Evolutionary conservation across 208 protist genomes (phyloP).

Genomic region (Leishmania martiniquensis): DNA sequence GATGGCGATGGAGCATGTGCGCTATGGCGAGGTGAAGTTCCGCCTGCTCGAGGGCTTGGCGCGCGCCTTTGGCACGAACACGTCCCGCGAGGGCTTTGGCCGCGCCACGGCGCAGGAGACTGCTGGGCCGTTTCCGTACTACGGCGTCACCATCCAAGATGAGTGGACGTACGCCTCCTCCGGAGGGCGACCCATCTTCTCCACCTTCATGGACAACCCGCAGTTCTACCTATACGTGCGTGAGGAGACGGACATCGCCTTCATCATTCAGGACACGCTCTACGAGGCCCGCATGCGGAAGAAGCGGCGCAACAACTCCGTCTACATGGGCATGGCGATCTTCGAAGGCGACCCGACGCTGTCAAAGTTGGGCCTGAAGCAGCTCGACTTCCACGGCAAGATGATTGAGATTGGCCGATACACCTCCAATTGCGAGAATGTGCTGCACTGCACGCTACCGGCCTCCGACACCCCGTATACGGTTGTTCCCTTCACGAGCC

Average conservation of each 20-base stretch:
- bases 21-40: conserved; percentile 87
- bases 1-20: conserved; percentile 66
- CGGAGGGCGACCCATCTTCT: conserved; percentile 87
- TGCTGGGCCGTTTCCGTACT: conserved; percentile 79
- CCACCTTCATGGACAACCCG: conserved; percentile 93
- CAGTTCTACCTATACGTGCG: conserved; percentile 87
- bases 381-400: conserved; percentile 89
- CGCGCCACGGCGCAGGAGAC: conserved; percentile 83
- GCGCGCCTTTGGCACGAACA: conserved; percentile 87
- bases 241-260: conserved; percentile 72
- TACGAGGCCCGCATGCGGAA: conserved; percentile 89
- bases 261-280: conserved; percentile 89
- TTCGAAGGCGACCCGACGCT: conserved; percentile 84
- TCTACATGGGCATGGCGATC: conserved; percentile 92
- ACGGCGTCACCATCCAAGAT: conserved; percentile 86
- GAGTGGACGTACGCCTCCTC: conserved; percentile 78
- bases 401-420: conserved; percentile 90
- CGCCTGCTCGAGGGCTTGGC: conserved; percentile 88
- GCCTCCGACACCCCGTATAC: conserved; percentile 83
- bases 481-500: conserved; percentile 90
- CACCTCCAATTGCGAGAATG: conserved; percentile 93
- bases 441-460: conserved; percentile 83
- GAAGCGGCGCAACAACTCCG: conserved; percentile 86
- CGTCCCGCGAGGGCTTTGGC: conserved; percentile 79
- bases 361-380: conserved; percentile 80